Conservation (phyloP, 2,329 filamentous ascomycete genomes). For the Cercospora sp. region DNA sequence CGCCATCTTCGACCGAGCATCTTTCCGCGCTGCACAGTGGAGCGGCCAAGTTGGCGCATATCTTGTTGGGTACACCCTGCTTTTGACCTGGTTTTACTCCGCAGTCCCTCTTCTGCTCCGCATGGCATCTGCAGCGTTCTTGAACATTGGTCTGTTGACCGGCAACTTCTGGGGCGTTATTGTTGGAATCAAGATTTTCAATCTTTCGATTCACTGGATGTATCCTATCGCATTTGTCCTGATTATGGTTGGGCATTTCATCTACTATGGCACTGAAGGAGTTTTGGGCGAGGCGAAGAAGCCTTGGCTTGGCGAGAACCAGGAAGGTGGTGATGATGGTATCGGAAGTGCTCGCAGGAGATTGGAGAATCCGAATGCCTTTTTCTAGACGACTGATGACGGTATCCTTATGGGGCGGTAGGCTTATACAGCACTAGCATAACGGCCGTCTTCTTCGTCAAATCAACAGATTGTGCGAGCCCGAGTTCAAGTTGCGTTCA, state of each 20-base stretch:
- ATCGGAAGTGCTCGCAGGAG: slow-evolving; percentile 80
- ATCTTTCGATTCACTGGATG: slow-evolving; percentile 76
- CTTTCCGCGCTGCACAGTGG: slow-evolving; percentile 58
- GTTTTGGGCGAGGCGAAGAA: slow-evolving; percentile 86
- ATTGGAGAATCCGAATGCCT: slow-evolving; percentile 42
- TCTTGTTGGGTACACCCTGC: slow-evolving; percentile 84
- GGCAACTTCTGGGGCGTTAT: slow-evolving; percentile 97
- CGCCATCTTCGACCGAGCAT: slow-evolving; percentile 81
- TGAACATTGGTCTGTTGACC: slow-evolving; percentile 92
- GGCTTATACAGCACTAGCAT: neutral
- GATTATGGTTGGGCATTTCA: slow-evolving; percentile 80
- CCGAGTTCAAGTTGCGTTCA: neutral
- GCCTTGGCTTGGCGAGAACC: slow-evolving; percentile 88
- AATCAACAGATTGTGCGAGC: slow-evolving; percentile 1
- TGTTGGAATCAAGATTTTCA: slow-evolving; percentile 85
- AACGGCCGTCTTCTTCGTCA: neutral
- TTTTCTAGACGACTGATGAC: slow-evolving; percentile 36
- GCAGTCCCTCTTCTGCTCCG: slow-evolving; percentile 84
- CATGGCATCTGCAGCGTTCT: slow-evolving; percentile 87
- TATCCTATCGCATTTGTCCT: slow-evolving; percentile 95
- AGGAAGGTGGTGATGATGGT: slow-evolving; percentile 77
- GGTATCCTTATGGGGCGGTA: neutral
- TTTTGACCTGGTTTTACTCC: slow-evolving; percentile 81
- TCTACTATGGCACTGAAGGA: slow-evolving; percentile 84
- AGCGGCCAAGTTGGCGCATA: slow-evolving; percentile 67